Conservation (phyloP, 2,329 filamentous ascomycete species). For the Aureobasidium sp. region DNA sequence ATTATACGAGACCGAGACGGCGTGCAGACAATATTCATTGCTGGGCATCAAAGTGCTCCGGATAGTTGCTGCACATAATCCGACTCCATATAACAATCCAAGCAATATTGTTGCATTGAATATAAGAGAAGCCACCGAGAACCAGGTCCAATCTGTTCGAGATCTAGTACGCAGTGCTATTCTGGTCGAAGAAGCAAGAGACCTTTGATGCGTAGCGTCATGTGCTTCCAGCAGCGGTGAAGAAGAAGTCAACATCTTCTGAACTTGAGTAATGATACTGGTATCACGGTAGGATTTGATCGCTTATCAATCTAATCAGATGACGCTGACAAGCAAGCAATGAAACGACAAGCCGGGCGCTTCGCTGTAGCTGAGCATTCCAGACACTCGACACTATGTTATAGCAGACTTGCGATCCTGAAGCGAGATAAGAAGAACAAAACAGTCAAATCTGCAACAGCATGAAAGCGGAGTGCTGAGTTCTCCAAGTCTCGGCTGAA, state of each 20-base stretch:
- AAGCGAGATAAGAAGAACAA: not conserved
- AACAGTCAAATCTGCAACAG: not conserved
- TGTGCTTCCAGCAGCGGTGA: not conserved
- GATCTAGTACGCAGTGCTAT: not conserved
- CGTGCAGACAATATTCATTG: conserved; percentile 1
- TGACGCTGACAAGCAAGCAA: not conserved
- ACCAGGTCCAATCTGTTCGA: not conserved
- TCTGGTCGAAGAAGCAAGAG: not conserved
- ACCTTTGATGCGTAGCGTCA: not conserved
- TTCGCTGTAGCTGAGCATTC: no score
- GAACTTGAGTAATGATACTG: not conserved
- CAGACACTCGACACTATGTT: not conserved
- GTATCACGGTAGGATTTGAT: no score
- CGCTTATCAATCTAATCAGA: conserved; percentile 14
- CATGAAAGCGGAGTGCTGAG: not conserved
- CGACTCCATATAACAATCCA: not conserved
- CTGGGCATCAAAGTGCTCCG: conserved; percentile 1
- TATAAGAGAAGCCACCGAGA: not conserved
- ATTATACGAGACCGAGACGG: not conserved
- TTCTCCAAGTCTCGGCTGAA: not conserved
- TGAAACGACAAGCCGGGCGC: not conserved
- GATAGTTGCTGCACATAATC: not conserved
- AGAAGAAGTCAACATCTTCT: not conserved
- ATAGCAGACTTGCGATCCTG: not conserved
- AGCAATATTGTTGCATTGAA: not conserved